Evolutionary conservation across 1,284 basidiomycete species (phyloP).

Genomic region (Ganoderma lingzhi): DNA sequence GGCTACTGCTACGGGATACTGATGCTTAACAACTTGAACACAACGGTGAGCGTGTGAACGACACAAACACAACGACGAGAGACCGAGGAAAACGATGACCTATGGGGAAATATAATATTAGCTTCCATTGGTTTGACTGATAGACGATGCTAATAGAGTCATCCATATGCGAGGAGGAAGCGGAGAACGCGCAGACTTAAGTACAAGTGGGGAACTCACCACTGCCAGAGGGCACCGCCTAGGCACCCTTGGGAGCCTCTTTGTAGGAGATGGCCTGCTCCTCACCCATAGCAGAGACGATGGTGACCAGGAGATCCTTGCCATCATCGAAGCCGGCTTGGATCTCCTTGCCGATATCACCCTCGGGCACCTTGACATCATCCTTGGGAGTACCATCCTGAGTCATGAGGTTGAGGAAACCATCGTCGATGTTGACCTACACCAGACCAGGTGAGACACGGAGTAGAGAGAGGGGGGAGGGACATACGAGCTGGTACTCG

Average conservation of each 20-base stretch:
- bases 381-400: constrained; percentile 89
- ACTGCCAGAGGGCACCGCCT: constrained; percentile 17
- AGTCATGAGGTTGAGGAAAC: constrained; percentile 96
- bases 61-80: constrained; percentile 30
- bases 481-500: constrained; percentile 90
- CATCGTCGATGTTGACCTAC: constrained; percentile 87
- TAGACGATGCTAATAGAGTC: no score
- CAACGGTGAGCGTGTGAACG: constrained; percentile 31
- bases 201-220: constrained; percentile 11
- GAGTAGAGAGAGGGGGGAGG: not conserved
- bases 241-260: constrained; percentile 77
- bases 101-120: not conserved
- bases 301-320: constrained; percentile 90
- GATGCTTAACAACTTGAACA: constrained; percentile 33
- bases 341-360: constrained; percentile 85
- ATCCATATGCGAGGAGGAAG: no score
- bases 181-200: not conserved
- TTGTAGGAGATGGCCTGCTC: constrained; percentile 91
- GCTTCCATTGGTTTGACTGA: not conserved
- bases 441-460: not conserved
- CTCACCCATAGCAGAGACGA: constrained; percentile 92
- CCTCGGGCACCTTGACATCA: constrained; percentile 94
- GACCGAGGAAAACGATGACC: constrained; percentile 19
- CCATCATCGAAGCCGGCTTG: constrained; percentile 81
- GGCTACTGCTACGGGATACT: constrained; percentile 35